Base-by-base conservation (phyloP, 129 eudicot genomes). In the Centaurea solstitialis region DNA sequence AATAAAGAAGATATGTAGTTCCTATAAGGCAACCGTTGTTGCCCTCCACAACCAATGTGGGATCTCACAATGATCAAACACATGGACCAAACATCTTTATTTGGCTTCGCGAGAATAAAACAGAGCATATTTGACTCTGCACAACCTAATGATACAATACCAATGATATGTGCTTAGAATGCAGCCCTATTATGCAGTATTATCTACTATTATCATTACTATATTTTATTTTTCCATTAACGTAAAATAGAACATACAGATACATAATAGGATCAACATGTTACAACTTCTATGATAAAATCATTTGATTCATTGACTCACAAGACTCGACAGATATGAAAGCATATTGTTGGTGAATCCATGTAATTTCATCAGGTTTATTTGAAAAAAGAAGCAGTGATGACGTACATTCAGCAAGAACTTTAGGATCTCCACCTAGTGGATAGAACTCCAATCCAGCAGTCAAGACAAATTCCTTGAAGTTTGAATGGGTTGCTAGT, bases 391-490 rank as follows among this genome's bases (percentile, higher is more conserved):
- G 33, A 78, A 78, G 66, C 47, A 67, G 66, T 28, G 80, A 75
- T 62, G 41, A 89, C 98, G 69, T 91, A 96, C 99, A 93, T 87
- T 78, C 99, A 68, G 99, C 99, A 80, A 96, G 98, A 82, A 96
- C 88, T 88, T 93, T 93, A 10, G 99, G 99, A 86, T 96, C 98
- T 66, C 99, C 99, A 7, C 99, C 99, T 11, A 96, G 85, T 66
- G 99, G 98, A 96, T 91, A 96, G 86, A 96, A 96, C 88, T 95
- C 99, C 95, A 96, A 86, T 79, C 99, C 99, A 76, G 98, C 86
- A 45, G 97, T 87, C 91, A 96, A 78, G 75, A 95, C 94, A 89
- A 95, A 95, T 71, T 95, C 99, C 85, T 95, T 95, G 74, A 91
- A 95, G 87, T 95, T 95, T 70, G 99, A 89, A 84, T 95, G 99